Evolutionary conservation across 2,329 filamentous ascomycete species (phyloP).

Genomic region (Lasiodiplodia gonubiensis): DNA sequence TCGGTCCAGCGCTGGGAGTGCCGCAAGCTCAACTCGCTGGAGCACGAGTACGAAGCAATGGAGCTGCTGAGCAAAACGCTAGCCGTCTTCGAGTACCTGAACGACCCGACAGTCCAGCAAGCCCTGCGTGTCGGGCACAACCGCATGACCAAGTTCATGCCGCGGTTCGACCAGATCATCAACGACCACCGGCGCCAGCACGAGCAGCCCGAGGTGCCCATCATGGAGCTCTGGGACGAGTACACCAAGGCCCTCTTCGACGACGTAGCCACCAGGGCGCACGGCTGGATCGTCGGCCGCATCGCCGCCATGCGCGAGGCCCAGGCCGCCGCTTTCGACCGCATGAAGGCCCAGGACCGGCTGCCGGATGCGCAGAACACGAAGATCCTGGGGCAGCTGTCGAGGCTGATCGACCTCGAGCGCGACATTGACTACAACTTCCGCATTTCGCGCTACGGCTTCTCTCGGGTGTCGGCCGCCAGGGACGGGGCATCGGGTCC

Average conservation of each 20-base stretch:
- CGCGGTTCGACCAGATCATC: neutral
- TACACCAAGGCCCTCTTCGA: constrained; percentile 1
- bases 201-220: neutral
- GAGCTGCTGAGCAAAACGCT: constrained; percentile 15
- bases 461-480: neutral
- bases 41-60: constrained; percentile 10
- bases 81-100: constrained; percentile 20
- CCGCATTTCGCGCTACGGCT: constrained; percentile 12
- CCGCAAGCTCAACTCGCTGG: neutral
- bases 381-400: neutral
- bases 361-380: neutral
- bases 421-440: constrained; percentile 12
- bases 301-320: neutral
- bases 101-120: constrained; percentile 5
- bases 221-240: constrained; percentile 10
- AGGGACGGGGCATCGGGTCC: too few species aligned
- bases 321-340: neutral
- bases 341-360: neutral
- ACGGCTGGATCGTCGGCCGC: constrained; percentile 7
- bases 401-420: constrained; percentile 5
- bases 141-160: neutral
- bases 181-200: neutral
- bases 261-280: neutral
- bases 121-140: constrained; percentile 4
- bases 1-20: constrained; percentile 15